A percentile compares a stretch with the other conserved stretches of the same genome.
Conservation (phyloP, 2,329 filamentous ascomycete species). For the Apiospora saccharicola region DNA sequence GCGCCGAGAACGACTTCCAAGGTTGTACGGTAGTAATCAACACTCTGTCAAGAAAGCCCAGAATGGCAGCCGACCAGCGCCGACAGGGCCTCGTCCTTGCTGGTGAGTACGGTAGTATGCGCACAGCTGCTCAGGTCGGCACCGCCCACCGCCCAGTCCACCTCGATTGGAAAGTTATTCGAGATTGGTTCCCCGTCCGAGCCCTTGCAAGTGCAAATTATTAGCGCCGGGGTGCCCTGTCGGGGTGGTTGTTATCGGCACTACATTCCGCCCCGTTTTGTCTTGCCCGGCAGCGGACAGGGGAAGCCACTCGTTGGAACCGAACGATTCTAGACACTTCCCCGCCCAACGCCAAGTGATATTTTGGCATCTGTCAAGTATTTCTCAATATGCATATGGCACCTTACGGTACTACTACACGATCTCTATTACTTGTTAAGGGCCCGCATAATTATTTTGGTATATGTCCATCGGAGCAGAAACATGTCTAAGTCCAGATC, state of each 20-base stretch:
- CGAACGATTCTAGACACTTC: slow-evolving; percentile 8
- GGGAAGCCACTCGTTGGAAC: background rate
- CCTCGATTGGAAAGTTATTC: background rate
- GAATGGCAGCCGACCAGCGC: background rate
- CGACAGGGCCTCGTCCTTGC: background rate
- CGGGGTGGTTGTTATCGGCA: background rate
- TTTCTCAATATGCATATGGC: background rate
- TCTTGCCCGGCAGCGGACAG: background rate
- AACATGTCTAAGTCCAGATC: background rate
- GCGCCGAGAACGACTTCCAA: background rate
- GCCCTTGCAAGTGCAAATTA: background rate
- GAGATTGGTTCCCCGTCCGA: background rate
- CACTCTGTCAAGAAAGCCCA: background rate
- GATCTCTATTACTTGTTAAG: background rate
- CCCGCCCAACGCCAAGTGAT: background rate
- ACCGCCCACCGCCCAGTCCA: background rate
- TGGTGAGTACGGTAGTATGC: background rate
- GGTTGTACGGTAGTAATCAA: too few relatives aligned
- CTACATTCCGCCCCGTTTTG: background rate
- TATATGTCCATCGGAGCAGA: background rate
- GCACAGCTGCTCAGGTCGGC: background rate
- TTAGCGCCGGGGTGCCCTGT: background rate
- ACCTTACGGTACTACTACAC: background rate
- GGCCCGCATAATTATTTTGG: background rate
- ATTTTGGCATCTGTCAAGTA: background rate